Conservation (phyloP, 768 basidiomycete genomes). For the Lentinus tigrinus region DNA sequence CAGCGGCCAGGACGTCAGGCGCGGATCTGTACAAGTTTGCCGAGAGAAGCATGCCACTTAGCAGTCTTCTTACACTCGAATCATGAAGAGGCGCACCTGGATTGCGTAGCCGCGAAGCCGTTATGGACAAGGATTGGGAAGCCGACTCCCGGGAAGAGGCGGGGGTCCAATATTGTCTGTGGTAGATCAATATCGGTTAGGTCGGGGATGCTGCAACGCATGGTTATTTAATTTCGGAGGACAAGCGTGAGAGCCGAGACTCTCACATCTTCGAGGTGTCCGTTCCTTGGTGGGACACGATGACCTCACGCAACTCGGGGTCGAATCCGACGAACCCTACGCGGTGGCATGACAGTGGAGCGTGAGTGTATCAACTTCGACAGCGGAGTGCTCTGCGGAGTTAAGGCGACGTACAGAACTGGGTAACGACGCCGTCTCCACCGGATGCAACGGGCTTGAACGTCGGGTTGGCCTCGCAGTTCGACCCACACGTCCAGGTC, state of each 20-base stretch:
- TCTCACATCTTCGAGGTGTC: slow-evolving; percentile 32
- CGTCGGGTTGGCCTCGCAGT: slow-evolving; percentile 47
- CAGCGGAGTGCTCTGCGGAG: no score
- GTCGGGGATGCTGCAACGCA: slow-evolving; percentile 29
- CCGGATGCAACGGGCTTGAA: slow-evolving; percentile 50
- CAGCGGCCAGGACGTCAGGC: slow-evolving; percentile 41
- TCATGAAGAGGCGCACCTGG: slow-evolving; percentile 33
- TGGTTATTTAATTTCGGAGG: background rate
- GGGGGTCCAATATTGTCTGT: slow-evolving; percentile 32
- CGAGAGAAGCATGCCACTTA: background rate
- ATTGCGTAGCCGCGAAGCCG: slow-evolving; percentile 48
- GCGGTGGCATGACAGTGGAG: background rate
- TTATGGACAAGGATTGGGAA: slow-evolving; percentile 42
- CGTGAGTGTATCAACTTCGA: background rate
- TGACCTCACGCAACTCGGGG: slow-evolving; percentile 33
- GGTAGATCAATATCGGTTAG: slow-evolving; percentile 45
- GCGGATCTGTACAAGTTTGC: slow-evolving; percentile 35
- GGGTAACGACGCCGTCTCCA: slow-evolving; percentile 41
- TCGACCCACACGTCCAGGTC: slow-evolving; percentile 32
- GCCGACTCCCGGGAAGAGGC: slow-evolving; percentile 50
- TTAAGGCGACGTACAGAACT: slow-evolving; percentile 38
- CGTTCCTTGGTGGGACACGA: slow-evolving; percentile 41
- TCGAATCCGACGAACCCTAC: slow-evolving; percentile 57
- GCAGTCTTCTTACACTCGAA: no score
- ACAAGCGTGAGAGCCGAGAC: background rate